These are phyloP conservation scores for Colletotrichum eremochloae DNA, from an alignment of 2,329 filamentous ascomycete species.

Conservation along the genomic window DNA sequence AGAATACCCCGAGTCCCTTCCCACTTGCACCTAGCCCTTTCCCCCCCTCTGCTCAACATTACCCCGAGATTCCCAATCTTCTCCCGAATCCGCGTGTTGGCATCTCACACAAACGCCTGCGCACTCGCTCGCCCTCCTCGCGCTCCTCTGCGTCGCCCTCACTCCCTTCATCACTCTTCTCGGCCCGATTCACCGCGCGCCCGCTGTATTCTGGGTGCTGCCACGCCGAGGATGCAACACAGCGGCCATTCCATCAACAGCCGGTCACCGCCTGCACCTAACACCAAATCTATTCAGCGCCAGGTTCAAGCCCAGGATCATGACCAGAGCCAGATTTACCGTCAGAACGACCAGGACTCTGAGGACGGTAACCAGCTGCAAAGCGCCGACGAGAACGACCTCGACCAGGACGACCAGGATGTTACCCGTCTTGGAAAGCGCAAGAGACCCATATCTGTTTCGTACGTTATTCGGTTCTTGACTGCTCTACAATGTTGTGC, in stretches of 20 bases:
- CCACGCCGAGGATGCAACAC: constrained; percentile 42
- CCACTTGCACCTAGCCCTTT: constrained; percentile 38
- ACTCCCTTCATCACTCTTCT: constrained; percentile 16
- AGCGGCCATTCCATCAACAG: constrained; percentile 42
- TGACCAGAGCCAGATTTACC: constrained; percentile 20
- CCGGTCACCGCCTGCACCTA: constrained; percentile 40
- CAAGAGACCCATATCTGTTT: constrained; percentile 72
- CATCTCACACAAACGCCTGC: constrained; percentile 33
- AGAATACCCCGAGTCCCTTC: constrained; percentile 43
- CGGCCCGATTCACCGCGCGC: constrained; percentile 20
- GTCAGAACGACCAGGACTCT: constrained; percentile 57
- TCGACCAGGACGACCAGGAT: constrained; percentile 61
- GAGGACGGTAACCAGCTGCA: constrained; percentile 59
- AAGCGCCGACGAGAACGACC: constrained; percentile 59
- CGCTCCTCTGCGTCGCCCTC: constrained; percentile 8
- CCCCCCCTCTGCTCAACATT: constrained; percentile 60
- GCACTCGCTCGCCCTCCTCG: constrained; percentile 42
- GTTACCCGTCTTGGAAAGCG: constrained; percentile 64
- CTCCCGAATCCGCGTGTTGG: constrained; percentile 35
- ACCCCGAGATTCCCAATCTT: constrained; percentile 54
- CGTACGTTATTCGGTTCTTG: constrained; percentile 58
- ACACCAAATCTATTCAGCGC: constrained; percentile 29
- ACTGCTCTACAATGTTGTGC: constrained; percentile 12
- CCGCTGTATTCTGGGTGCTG: constrained; percentile 11
- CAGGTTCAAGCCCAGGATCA: constrained; percentile 4